A percentile compares a stretch with the other conserved stretches of the same genome.
Conservation (phyloP, 108 stramenopile genomes). For the Skeletonema marinoi region DNA sequence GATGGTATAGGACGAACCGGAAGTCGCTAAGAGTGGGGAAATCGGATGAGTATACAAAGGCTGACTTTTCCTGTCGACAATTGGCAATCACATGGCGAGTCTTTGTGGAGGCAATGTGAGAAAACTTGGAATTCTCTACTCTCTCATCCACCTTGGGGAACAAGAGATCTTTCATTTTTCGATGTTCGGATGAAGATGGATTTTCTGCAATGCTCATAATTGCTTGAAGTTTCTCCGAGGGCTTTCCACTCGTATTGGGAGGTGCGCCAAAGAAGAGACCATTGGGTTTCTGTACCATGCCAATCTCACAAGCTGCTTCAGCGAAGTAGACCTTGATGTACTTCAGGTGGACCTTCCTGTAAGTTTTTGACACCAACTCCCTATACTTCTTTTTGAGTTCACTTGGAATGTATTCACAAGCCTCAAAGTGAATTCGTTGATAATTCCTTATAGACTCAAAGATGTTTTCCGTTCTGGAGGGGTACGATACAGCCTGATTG, state of each 20-base stretch:
- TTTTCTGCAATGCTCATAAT: slow-evolving; percentile 6
- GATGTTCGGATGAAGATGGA: neutral
- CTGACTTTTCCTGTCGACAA: neutral
- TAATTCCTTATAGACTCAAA: neutral
- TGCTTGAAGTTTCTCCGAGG: slow-evolving; percentile 6
- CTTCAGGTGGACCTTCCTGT: slow-evolving; percentile 4
- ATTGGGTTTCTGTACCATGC: too few species aligned
- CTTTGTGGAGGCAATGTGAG: neutral
- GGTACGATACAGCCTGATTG: neutral
- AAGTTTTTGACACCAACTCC: neutral
- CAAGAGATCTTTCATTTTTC: neutral
- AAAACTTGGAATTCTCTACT: neutral
- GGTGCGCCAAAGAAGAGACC: too few species aligned
- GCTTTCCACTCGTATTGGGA: neutral
- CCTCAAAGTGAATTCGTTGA: neutral
- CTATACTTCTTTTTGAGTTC: neutral
- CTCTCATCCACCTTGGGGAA: slow-evolving; percentile 3
- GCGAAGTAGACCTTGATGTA: slow-evolving; percentile 10
- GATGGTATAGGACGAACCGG: slow-evolving; percentile 10
- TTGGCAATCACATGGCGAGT: slow-evolving; percentile 7
- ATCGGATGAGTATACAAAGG: slow-evolving; percentile 4
- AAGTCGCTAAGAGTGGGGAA: slow-evolving; percentile 7
- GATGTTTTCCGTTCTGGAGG: neutral
- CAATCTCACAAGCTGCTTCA: slow-evolving; percentile 1
- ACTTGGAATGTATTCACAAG: neutral